phyloP scores from a whole-genome alignment of 306 rosid genomes.

The Quercus variabilis region DNA sequence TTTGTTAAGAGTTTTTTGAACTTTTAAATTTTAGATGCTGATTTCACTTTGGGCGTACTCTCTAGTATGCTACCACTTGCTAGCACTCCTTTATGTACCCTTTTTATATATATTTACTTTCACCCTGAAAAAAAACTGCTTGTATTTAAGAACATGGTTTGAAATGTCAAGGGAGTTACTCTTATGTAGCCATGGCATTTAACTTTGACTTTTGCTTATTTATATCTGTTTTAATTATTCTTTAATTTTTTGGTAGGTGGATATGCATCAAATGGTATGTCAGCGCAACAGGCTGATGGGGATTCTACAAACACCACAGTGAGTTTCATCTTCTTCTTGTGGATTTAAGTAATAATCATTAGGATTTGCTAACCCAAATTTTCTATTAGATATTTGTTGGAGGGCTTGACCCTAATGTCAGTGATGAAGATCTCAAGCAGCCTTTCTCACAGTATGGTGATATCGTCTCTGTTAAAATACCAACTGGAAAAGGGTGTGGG shows the following conservation, averaged over 20 bases:
- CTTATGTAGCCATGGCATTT: neutral
- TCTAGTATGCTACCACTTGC: neutral
- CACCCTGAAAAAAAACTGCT: neutral
- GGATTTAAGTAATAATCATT: constrained; percentile 4
- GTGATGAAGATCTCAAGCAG: constrained; percentile 94
- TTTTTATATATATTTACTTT: neutral
- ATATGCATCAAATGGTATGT: constrained; percentile 63
- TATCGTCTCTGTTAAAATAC: constrained; percentile 92
- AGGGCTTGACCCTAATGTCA: constrained; percentile 89
- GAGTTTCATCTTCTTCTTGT: constrained; percentile 30
- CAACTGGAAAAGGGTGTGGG: constrained; percentile 96
- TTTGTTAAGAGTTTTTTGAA: neutral
- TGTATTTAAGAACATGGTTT: neutral
- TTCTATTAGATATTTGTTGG: constrained; percentile 87
- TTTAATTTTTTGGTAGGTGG: constrained; percentile 46
- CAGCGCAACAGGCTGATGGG: constrained; percentile 65
- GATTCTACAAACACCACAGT: constrained; percentile 94
- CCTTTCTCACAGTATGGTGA: constrained; percentile 87
- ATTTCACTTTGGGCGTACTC: neutral
- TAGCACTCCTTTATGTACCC: neutral
- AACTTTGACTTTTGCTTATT: neutral
- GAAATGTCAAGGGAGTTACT: neutral
- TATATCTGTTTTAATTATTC: neutral
- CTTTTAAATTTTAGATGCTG: neutral
- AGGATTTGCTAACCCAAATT: constrained; percentile 24